Conservation (phyloP, 2,329 filamentous ascomycete species). For the Dactylonectria estremocensis region DNA sequence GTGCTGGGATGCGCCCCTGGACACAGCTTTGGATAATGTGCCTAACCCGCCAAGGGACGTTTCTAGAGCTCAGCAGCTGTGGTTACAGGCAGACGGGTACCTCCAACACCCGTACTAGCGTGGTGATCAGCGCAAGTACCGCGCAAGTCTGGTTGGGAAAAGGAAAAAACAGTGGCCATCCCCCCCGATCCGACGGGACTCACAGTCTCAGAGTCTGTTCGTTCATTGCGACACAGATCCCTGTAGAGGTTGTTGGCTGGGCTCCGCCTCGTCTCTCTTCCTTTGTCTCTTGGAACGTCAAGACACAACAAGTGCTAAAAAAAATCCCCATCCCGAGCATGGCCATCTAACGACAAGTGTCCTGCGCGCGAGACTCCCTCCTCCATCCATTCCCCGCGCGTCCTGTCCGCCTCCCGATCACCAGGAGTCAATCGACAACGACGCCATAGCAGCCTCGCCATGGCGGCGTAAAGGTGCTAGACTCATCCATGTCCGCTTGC, state of each 20-base stretch:
- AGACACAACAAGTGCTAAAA: slow-evolving; percentile 29
- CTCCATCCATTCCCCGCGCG: slow-evolving; percentile 23
- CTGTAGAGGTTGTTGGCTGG: slow-evolving; percentile 28
- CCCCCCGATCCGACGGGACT: slow-evolving; percentile 11
- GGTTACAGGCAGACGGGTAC: slow-evolving; percentile 8
- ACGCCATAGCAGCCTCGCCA: slow-evolving; percentile 50
- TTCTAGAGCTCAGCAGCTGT: background rate
- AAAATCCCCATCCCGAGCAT: slow-evolving; percentile 28
- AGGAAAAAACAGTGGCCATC: slow-evolving; percentile 23
- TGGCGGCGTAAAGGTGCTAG: slow-evolving; percentile 48
- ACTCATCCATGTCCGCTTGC: slow-evolving; percentile 50
- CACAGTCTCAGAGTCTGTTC: background rate
- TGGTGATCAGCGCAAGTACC: slow-evolving; percentile 17
- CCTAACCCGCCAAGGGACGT: slow-evolving; percentile 19
- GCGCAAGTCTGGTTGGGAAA: slow-evolving; percentile 2
- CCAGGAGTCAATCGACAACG: slow-evolving; percentile 44
- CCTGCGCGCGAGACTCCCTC: slow-evolving; percentile 31
- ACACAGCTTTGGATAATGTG: slow-evolving; percentile 19
- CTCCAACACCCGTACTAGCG: slow-evolving; percentile 9
- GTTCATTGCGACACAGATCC: slow-evolving; percentile 33
- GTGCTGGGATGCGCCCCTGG: slow-evolving; percentile 28
- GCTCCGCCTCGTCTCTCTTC: slow-evolving; percentile 31
- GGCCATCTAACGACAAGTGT: slow-evolving; percentile 34
- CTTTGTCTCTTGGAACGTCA: slow-evolving; percentile 32
- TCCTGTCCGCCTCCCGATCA: slow-evolving; percentile 24